These are phyloP conservation scores for Candida sp. DNA, from an alignment of 1,139 yeast genomes.

Conservation along the genomic window DNA sequence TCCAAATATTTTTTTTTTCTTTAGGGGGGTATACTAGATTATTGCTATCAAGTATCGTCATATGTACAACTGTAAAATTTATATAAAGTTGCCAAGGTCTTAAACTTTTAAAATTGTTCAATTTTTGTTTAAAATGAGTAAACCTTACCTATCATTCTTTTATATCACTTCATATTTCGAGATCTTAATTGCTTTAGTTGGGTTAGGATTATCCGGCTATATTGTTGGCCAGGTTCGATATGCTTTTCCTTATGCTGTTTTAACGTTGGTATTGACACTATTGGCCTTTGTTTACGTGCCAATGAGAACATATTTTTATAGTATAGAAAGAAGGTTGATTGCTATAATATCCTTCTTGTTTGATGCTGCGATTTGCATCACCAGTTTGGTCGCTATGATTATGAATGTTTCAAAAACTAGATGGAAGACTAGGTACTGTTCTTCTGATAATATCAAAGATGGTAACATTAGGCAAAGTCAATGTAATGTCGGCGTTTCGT, in stretches of 20 bases:
- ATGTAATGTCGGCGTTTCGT: neutral
- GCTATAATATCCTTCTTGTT: neutral
- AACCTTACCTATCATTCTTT: neutral
- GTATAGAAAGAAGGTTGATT: neutral
- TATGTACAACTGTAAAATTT: neutral
- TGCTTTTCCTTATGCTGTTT: neutral
- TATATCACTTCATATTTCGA: neutral
- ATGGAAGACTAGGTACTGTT: neutral
- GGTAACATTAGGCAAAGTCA: neutral
- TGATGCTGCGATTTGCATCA: neutral
- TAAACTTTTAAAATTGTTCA: too few species aligned
- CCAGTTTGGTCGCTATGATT: neutral
- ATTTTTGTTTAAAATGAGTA: too few species aligned
- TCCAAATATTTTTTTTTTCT: too few species aligned
- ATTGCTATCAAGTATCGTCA: neutral
- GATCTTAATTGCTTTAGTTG: neutral
- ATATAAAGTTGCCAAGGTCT: neutral
- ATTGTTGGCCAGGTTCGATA: neutral
- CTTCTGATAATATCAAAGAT: neutral
- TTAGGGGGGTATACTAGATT: too few species aligned
- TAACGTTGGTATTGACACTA: neutral
- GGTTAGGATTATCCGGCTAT: neutral
- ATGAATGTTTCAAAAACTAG: neutral
- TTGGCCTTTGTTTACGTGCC: neutral
- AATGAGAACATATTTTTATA: neutral